Percentiles rank a stretch among this genome's conserved stretches.
Conservation (phyloP, 805 yeast species). For the Spathaspora passalidarum region DNA sequence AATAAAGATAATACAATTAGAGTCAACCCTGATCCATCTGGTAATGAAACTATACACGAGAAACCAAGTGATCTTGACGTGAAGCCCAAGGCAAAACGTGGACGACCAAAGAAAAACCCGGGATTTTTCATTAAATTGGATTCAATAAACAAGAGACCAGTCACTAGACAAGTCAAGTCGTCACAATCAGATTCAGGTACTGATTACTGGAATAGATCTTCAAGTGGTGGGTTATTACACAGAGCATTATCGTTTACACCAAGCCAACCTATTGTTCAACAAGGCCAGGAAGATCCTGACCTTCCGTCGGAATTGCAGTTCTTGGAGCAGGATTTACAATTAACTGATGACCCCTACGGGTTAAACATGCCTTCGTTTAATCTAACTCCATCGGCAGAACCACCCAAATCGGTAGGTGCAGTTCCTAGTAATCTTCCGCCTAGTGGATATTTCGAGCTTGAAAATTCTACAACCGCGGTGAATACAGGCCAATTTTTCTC, state of each 20-base stretch:
- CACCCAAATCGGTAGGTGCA: conserved; percentile 17
- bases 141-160: conserved; percentile 11
- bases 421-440: background rate
- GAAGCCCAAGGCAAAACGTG: conserved; percentile 8
- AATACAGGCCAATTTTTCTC: conserved; percentile 12
- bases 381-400: conserved; percentile 32
- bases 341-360: conserved; percentile 1
- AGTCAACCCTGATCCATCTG: background rate
- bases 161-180: conserved; percentile 11
- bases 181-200: conserved; percentile 18
- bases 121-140: conserved; percentile 26
- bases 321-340: conserved; percentile 6
- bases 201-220: conserved; percentile 11
- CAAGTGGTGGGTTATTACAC: conserved; percentile 3
- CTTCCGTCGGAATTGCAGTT: background rate
- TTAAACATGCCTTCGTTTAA: conserved; percentile 9
- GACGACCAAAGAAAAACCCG: conserved; percentile 18
- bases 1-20: background rate
- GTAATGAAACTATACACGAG: background rate
- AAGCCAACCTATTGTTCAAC: background rate
- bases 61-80: background rate
- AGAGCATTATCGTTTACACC: conserved; percentile 3
- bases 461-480: background rate
- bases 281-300: conserved; percentile 2
- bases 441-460: conserved; percentile 9